Evolutionary conservation across 768 basidiomycete species (phyloP).

Genomic region (Auriscalpium orientale): DNA sequence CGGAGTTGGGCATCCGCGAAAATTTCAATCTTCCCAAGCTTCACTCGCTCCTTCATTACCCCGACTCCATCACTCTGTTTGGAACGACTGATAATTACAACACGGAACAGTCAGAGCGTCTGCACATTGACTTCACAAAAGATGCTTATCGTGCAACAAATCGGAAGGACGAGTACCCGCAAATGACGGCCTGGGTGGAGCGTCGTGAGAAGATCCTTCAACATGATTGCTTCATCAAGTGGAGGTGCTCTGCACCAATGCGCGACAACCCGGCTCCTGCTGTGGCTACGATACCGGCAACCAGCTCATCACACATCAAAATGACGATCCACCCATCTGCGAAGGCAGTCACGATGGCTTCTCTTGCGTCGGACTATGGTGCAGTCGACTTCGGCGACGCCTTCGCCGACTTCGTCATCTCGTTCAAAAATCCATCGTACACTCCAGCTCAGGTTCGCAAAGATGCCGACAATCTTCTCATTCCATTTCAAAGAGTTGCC

Average conservation of each 20-base stretch:
- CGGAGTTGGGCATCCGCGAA: not conserved
- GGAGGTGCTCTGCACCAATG: not conserved
- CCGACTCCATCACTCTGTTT: not conserved
- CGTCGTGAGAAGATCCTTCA: not conserved
- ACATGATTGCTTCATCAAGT: not conserved
- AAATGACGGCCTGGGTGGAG: slow-evolving; percentile 1
- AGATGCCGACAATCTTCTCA: not conserved
- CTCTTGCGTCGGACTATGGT: not conserved
- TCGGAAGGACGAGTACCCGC: not conserved
- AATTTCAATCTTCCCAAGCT: not conserved
- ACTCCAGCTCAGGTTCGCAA: not conserved
- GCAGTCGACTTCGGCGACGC: not conserved
- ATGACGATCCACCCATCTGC: not conserved
- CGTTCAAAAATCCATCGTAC: not conserved
- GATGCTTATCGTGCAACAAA: not conserved
- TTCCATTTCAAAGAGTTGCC: not conserved
- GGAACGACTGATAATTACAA: not conserved
- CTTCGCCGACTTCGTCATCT: not conserved
- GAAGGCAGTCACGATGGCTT: not conserved
- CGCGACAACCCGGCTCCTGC: not conserved
- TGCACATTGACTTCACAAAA: not conserved
- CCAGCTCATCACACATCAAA: not conserved
- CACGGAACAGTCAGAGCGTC: slow-evolving; percentile 1
- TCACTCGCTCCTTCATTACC: not conserved
- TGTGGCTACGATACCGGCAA: not conserved